Evolutionary conservation across 2,329 filamentous ascomycete genomes (phyloP).

Genomic region (Venturia oleaginea): DNA sequence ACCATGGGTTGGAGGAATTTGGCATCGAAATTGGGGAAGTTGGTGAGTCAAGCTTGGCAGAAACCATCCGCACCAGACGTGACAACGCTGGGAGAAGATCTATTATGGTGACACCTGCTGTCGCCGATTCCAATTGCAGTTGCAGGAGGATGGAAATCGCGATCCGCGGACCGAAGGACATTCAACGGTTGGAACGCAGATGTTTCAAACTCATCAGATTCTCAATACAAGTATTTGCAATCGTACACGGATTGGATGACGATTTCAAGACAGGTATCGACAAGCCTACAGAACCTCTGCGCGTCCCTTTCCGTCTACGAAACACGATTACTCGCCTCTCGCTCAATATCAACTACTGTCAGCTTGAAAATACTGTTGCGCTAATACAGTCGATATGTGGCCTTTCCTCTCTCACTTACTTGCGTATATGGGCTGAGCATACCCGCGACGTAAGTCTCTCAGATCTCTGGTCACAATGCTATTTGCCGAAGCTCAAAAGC

Average conservation of each 20-base stretch:
- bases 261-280: neutral
- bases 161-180: neutral
- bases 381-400: too few relatives aligned
- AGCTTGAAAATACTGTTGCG: too few relatives aligned
- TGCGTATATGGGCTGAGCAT: neutral
- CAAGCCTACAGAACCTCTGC: neutral
- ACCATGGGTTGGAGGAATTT: too few relatives aligned
- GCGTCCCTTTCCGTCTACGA: neutral
- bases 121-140: neutral
- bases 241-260: neutral
- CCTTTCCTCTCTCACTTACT: too few relatives aligned
- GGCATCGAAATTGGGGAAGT: too few relatives aligned
- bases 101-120: neutral
- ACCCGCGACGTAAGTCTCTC: neutral
- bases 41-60: too few relatives aligned
- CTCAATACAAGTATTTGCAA: neutral
- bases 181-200: neutral
- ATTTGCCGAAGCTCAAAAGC: neutral
- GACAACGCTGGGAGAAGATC: neutral
- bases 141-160: neutral
- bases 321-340: neutral
- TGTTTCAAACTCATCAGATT: neutral
- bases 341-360: neutral
- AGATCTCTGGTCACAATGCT: neutral
- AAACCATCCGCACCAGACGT: neutral